Evolutionary conservation across 2,329 filamentous ascomycete species (phyloP), one percentile per base, ranked within the genome.

Genomic region (Pseudogymnoascus sp.): DNA sequence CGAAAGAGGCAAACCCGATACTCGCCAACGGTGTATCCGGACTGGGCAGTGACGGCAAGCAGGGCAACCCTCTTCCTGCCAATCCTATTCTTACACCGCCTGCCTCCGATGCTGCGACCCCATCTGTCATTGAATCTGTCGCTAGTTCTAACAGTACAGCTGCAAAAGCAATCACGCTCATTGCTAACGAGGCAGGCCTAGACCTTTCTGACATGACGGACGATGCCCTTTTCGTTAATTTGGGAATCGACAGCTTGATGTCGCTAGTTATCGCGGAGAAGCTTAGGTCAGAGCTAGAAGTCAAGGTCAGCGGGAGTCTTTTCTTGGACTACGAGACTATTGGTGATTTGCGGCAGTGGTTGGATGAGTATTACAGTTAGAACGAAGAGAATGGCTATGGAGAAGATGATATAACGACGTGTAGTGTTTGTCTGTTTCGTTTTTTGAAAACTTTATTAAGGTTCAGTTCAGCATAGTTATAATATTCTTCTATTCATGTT

Each of bases 51-150:
- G 51, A 57, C 86, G 26, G 84, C 86, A 69, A 82, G 83, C 69
- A 79, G 86, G 16, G 78, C 89, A 65, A 86, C 87, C 77, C 81
- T 85, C 67, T 82, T 89, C 73, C 76, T 89, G 65, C 85, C 86
- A 12, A 4, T 3, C 3, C 51, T 10, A 4, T 10, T 7, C n/a
- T 10, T 18, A 23, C 60, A 5, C 12, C 37, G 14, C 51, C 18
- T 59, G 36, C 60, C 29, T 12, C 21, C 3, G 31, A 26, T n/a
- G 29, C 16, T 4, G 10, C 18, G 21, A 26, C 21, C 12, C 21
- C 26, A 37, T 11, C 73, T 31, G 76, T 62, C 76, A 8, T 18
- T 11, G 23, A 37, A 18, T 61, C 34, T 61, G 73, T 39, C 67
- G 76, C 64, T 75, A 76, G 69, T 76, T 31, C 64, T 42, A 45